Evolutionary conservation across 352 stramenopile genomes (phyloP).

Genomic region (Pythium sp.): DNA sequence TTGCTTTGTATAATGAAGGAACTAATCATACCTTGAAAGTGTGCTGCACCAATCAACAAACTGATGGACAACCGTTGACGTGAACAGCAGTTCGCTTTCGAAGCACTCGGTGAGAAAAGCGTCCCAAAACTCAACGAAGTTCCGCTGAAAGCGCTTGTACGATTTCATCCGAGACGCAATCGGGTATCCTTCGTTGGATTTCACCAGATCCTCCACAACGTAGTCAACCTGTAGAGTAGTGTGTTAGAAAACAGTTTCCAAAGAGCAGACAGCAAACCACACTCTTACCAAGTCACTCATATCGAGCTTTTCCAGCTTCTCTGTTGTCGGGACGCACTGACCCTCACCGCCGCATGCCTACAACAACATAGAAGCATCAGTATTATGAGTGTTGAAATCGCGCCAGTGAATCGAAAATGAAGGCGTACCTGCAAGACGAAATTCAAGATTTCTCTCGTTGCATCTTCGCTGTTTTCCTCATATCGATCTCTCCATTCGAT

Average conservation of each 20-base stretch:
- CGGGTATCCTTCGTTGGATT: slow-evolving; percentile 59
- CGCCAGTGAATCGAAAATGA: background rate
- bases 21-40: slow-evolving; percentile 53
- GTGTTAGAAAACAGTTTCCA: background rate
- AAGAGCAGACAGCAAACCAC: background rate
- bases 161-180: slow-evolving; percentile 57
- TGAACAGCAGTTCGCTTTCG: slow-evolving; percentile 82
- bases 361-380: background rate
- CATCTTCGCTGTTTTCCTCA: slow-evolving; percentile 49
- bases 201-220: slow-evolving; percentile 65
- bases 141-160: slow-evolving; percentile 59
- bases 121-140: slow-evolving; percentile 79
- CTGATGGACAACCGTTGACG: slow-evolving; percentile 50
- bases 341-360: slow-evolving; percentile 54
- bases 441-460: slow-evolving; percentile 71
- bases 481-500: slow-evolving; percentile 72
- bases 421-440: slow-evolving; percentile 57
- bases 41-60: slow-evolving; percentile 82
- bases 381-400: background rate
- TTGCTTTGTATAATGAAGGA: background rate
- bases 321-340: slow-evolving; percentile 45
- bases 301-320: slow-evolving; percentile 64
- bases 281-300: slow-evolving; percentile 56
- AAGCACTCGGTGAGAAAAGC: slow-evolving; percentile 73
- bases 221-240: slow-evolving; percentile 29